These are phyloP conservation scores for Penicillium occitanis DNA, from an alignment of 2,329 filamentous ascomycete species.

Conservation along the genomic window DNA sequence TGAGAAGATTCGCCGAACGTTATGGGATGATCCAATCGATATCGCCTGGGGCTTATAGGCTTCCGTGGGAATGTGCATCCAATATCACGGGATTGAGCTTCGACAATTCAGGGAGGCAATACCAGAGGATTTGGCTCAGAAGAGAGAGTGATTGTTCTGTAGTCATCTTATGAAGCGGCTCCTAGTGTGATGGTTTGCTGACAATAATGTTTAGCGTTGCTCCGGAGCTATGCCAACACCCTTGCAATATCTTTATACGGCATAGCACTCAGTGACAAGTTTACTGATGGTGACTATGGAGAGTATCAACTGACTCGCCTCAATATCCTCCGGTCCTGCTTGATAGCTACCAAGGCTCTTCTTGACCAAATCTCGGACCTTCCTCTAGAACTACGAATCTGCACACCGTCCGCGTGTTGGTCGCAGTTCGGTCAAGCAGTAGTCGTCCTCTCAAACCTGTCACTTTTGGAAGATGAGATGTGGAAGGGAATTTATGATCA, in stretches of 20 bases:
- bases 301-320: not conserved
- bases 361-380: not conserved
- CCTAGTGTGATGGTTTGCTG: not conserved
- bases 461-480: not conserved
- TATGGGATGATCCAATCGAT: not conserved
- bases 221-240: not conserved
- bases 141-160: not conserved
- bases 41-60: not conserved
- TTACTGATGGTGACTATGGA: not conserved
- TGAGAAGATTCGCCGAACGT: not conserved
- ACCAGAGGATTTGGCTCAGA: not conserved
- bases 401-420: not conserved
- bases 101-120: not conserved
- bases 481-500: not conserved
- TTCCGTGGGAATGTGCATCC: not conserved
- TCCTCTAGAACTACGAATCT: not conserved
- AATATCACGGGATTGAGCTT: not conserved
- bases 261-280: not conserved
- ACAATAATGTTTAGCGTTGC: not conserved
- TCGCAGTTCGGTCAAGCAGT: not conserved
- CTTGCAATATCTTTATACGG: not conserved
- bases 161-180: not conserved
- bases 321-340: not conserved
- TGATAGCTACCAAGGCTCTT: not conserved
- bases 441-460: not conserved